Evolutionary conservation across 768 basidiomycete species (phyloP).

Genomic region (Thelephora ganbajun): DNA sequence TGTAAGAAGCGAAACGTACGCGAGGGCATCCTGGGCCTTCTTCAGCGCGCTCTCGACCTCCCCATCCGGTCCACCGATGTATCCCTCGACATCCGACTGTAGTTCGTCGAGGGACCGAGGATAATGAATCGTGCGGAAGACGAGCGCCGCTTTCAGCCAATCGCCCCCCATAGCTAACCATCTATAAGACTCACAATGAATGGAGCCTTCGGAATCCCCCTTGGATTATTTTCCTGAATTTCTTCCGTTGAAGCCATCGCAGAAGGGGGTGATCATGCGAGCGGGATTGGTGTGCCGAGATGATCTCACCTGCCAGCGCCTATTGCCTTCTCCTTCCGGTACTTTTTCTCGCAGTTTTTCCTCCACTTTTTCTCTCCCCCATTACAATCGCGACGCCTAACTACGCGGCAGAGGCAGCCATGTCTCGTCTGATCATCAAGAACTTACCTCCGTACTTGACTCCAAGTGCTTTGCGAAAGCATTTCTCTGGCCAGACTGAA

Average conservation of each 20-base stretch:
- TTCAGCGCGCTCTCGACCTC: conserved; percentile 69
- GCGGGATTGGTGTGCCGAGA: no score
- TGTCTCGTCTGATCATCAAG: conserved; percentile 79
- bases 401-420: conserved; percentile 13
- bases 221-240: conserved; percentile 50
- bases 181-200: conserved; percentile 64
- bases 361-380: no score
- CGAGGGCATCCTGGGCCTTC: conserved; percentile 82
- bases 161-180: neutral
- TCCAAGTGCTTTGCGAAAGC: conserved; percentile 44
- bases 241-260: neutral
- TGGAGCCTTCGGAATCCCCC: conserved; percentile 90
- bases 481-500: conserved; percentile 36
- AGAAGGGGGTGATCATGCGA: neutral
- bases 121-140: no score
- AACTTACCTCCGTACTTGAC: conserved; percentile 64
- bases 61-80: conserved; percentile 65
- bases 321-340: no score
- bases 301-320: no score
- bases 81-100: conserved; percentile 79
- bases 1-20: conserved; percentile 40
- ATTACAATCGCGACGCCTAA: neutral
- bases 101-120: no score
- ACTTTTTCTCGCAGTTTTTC: neutral
- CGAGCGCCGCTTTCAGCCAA: no score